These are phyloP conservation scores for Chaetomium globosum DNA, from an alignment of 2,329 filamentous ascomycete species.

Conservation along the genomic window DNA sequence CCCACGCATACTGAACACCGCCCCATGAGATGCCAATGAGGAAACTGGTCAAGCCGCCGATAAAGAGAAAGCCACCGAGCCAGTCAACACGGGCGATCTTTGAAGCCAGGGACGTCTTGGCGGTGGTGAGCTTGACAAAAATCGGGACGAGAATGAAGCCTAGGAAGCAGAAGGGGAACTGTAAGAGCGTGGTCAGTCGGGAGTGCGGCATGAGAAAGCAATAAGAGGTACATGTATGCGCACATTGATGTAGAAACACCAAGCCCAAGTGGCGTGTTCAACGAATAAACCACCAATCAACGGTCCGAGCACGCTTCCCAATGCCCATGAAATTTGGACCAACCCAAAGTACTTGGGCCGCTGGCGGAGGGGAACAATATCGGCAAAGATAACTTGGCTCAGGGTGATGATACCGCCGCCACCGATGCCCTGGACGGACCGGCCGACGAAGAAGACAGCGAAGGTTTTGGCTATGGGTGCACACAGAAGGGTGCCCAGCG, in stretches of 20 bases:
- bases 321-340: slow-evolving; percentile 45
- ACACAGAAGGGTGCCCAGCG: slow-evolving; percentile 48
- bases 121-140: slow-evolving; percentile 47
- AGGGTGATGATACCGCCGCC: slow-evolving; percentile 49
- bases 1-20: slow-evolving; percentile 50
- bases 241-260: slow-evolving; percentile 52
- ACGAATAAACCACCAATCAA: slow-evolving; percentile 46
- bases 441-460: slow-evolving; percentile 43
- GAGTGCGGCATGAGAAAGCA: background rate
- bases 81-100: slow-evolving; percentile 50
- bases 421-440: slow-evolving; percentile 47
- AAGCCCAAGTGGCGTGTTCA: slow-evolving; percentile 48
- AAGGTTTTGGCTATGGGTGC: slow-evolving; percentile 42
- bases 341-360: slow-evolving; percentile 48
- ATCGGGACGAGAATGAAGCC: slow-evolving; percentile 47
- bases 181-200: background rate
- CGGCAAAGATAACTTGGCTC: slow-evolving; percentile 46
- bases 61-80: slow-evolving; percentile 51
- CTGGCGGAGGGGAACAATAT: slow-evolving; percentile 48
- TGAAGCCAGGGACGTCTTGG: slow-evolving; percentile 39
- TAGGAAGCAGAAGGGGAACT: slow-evolving; percentile 48
- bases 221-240: background rate
- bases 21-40: slow-evolving; percentile 54
- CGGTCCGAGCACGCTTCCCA: slow-evolving; percentile 48
- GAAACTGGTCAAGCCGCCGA: slow-evolving; percentile 47